phyloP scores from a whole-genome alignment of 164 flowering plant species.

The Taxillus chinensis region DNA sequence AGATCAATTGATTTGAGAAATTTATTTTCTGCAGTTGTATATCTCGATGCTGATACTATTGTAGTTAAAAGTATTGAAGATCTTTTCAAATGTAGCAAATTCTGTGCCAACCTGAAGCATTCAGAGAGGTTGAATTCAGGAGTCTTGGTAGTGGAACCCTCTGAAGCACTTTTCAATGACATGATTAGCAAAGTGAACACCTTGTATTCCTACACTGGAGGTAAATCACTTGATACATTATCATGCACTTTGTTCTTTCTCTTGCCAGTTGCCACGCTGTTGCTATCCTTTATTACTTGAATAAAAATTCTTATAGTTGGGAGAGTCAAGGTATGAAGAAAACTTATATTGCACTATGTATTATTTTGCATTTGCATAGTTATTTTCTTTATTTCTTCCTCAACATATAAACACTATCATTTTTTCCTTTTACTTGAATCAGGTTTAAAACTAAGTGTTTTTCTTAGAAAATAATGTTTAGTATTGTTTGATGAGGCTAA shows the following conservation, averaged over 20 bases:
- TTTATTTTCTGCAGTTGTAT: slow-evolving; percentile 56
- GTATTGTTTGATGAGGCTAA: neutral
- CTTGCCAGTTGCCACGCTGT: neutral
- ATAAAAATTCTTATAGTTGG: too few relatives aligned
- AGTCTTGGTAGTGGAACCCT: slow-evolving; percentile 97
- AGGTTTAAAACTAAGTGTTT: too few relatives aligned
- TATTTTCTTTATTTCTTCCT: too few relatives aligned
- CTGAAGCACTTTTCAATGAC: slow-evolving; percentile 62
- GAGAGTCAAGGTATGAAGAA: too few relatives aligned
- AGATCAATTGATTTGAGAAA: slow-evolving; percentile 2
- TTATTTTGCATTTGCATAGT: too few relatives aligned
- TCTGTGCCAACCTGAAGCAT: slow-evolving; percentile 96
- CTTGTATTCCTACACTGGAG: slow-evolving; percentile 87
- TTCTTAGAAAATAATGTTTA: neutral
- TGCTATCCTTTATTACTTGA: neutral
- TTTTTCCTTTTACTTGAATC: too few relatives aligned
- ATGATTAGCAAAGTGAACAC: slow-evolving; percentile 87
- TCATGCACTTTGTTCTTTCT: neutral
- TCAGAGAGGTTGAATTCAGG: slow-evolving; percentile 98
- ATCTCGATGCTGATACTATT: slow-evolving; percentile 98
- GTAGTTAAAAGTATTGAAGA: slow-evolving; percentile 84
- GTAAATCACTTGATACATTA: slow-evolving; percentile 14
- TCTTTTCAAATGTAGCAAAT: slow-evolving; percentile 84
- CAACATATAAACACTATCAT: too few relatives aligned
- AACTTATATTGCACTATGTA: too few relatives aligned